A percentile compares a stretch with the other conserved stretches of the same genome.
phyloP scores from a whole-genome alignment of 2,329 filamentous ascomycete species.

The Venturia pyrina region DNA sequence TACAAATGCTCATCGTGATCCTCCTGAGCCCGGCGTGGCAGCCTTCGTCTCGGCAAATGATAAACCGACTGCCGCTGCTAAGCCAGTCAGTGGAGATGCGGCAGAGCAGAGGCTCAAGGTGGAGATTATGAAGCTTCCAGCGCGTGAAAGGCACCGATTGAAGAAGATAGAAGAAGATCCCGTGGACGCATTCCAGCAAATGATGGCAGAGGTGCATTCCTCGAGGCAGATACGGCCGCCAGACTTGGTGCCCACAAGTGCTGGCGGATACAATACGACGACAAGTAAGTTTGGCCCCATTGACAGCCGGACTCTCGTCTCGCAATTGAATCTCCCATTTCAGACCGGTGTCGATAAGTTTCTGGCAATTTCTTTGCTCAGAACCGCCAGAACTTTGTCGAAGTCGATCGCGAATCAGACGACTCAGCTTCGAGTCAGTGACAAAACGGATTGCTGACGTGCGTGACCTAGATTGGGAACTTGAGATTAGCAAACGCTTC shows the following conservation, averaged over 20 bases:
- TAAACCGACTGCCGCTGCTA: constrained; percentile 63
- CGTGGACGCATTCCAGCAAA: constrained; percentile 2
- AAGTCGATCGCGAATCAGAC: not conserved
- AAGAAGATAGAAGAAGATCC: constrained; percentile 27
- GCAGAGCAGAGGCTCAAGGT: constrained; percentile 53
- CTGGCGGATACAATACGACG: constrained; percentile 62
- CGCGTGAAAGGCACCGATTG: constrained; percentile 48
- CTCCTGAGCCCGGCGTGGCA: constrained; percentile 52
- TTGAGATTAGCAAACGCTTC: constrained; percentile 56
- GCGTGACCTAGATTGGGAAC: constrained; percentile 43
- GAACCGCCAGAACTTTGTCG: constrained; percentile 14
- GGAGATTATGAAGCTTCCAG: constrained; percentile 53
- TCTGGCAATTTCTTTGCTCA: constrained; percentile 9
- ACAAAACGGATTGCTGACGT: not conserved
- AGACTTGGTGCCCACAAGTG: constrained; percentile 57
- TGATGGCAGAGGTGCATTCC: constrained; percentile 19
- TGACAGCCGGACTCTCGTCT: not conserved
- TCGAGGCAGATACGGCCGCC: constrained; percentile 35
- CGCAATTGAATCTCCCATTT: not conserved
- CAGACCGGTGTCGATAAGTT: not conserved
- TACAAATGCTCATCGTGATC: constrained; percentile 48
- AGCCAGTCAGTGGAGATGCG: constrained; percentile 48
- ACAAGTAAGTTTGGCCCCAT: constrained; percentile 46
- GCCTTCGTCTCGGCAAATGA: constrained; percentile 60
- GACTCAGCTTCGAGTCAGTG: not conserved